phyloP scores from a whole-genome alignment of 352 stramenopile genomes.

The Pythium myriotylum region DNA sequence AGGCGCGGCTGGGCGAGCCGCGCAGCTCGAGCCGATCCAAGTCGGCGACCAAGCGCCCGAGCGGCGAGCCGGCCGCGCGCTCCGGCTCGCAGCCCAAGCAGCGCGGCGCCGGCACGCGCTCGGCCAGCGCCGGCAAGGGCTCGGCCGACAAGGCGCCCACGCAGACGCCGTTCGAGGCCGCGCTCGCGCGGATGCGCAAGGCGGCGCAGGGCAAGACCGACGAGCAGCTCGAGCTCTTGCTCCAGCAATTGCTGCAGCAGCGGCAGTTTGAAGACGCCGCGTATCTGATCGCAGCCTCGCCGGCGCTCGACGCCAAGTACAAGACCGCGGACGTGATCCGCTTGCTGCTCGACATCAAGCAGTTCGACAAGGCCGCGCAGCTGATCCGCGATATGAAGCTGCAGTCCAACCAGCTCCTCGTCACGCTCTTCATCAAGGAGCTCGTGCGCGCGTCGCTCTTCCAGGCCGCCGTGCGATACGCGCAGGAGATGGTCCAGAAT shows the following conservation, averaged over 20 bases:
- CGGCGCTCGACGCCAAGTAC: slow-evolving; percentile 62
- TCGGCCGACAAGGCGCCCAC: slow-evolving; percentile 11
- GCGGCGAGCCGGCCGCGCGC: background rate
- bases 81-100: slow-evolving; percentile 63
- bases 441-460: slow-evolving; percentile 71
- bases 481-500: slow-evolving; percentile 77
- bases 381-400: slow-evolving; percentile 80
- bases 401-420: slow-evolving; percentile 66
- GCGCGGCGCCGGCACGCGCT: slow-evolving; percentile 23
- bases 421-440: slow-evolving; percentile 84
- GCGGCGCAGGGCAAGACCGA: slow-evolving; percentile 36
- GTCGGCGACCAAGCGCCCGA: slow-evolving; percentile 14
- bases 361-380: slow-evolving; percentile 65
- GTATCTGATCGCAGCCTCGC: slow-evolving; percentile 62
- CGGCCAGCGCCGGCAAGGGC: slow-evolving; percentile 1
- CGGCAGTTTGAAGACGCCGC: slow-evolving; percentile 61
- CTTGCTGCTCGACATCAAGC: slow-evolving; percentile 65
- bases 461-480: slow-evolving; percentile 65
- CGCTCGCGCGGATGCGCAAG: slow-evolving; percentile 40
- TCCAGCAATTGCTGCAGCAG: slow-evolving; percentile 59
- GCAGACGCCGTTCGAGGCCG: slow-evolving; percentile 33
- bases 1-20: slow-evolving; percentile 4
- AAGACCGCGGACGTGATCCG: slow-evolving; percentile 80
- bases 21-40: slow-evolving; percentile 12
- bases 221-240: slow-evolving; percentile 50